Conservation (phyloP, 1,284 basidiomycete species). For the Ganoderma meredithae region DNA sequence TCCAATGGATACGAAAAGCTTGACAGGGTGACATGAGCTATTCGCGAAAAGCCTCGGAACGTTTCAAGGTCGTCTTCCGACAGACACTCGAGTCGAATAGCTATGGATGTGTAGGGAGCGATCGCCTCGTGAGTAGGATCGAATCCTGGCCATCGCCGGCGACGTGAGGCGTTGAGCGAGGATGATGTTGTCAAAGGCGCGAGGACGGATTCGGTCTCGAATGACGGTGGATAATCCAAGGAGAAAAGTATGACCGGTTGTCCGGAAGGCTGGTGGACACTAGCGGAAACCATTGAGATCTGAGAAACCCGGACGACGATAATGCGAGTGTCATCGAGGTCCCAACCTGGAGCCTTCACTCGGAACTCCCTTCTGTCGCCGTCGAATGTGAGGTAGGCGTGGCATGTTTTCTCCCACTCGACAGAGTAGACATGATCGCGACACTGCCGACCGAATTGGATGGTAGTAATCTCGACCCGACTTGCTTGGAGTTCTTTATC, state of each 20-base stretch:
- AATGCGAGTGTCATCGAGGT: slow-evolving; percentile 36
- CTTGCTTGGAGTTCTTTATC: slow-evolving; percentile 39
- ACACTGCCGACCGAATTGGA: slow-evolving; percentile 64
- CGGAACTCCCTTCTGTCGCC: slow-evolving; percentile 56
- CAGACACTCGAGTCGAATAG: slow-evolving; percentile 55
- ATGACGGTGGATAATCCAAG: slow-evolving; percentile 53
- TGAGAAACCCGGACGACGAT: slow-evolving; percentile 55
- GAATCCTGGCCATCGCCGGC: slow-evolving; percentile 37
- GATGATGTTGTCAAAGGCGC: slow-evolving; percentile 38
- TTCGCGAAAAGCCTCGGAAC: slow-evolving; percentile 48
- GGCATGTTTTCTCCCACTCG: slow-evolving; percentile 56
- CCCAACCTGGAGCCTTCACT: slow-evolving; percentile 39
- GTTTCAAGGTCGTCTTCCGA: slow-evolving; percentile 41
- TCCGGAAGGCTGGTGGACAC: slow-evolving; percentile 32
- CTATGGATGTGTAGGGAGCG: slow-evolving; percentile 56
- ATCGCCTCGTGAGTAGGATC: slow-evolving; percentile 38
- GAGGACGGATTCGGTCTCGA: slow-evolving; percentile 42
- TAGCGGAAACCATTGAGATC: slow-evolving; percentile 48
- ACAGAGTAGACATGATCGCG: slow-evolving; percentile 61
- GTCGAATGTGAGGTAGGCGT: slow-evolving; percentile 47
- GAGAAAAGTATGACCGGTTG: slow-evolving; percentile 51
- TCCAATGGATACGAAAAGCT: slow-evolving; percentile 49
- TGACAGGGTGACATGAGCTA: slow-evolving; percentile 45
- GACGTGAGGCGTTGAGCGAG: slow-evolving; percentile 27
- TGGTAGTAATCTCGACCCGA: slow-evolving; percentile 41